These are phyloP conservation scores for Starmerella powellii DNA, from an alignment of 805 yeast genomes.

Conservation along the genomic window DNA sequence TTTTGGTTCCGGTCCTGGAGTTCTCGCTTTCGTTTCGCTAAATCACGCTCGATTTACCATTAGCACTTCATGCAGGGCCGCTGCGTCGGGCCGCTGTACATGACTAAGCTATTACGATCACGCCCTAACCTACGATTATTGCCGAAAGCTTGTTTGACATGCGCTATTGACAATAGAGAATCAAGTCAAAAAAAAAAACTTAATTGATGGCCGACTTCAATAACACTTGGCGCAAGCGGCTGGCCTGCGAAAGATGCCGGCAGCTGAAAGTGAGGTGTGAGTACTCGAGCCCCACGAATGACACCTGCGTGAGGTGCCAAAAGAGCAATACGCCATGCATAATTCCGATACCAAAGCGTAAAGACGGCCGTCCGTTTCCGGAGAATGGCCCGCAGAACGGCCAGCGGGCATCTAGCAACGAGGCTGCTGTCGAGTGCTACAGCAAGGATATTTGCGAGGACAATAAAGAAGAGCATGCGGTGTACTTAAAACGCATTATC, in stretches of 20 bases:
- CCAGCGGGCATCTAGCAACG: not conserved
- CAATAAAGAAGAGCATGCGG: slow-evolving; percentile 14
- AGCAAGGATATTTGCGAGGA: not conserved
- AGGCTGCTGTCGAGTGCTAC: not conserved
- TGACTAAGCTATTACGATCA: no score
- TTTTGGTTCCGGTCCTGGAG: no score
- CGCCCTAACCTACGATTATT: no score
- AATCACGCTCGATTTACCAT: no score
- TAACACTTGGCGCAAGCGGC: slow-evolving; percentile 23
- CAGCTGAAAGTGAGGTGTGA: slow-evolving; percentile 26
- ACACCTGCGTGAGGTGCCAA: slow-evolving; percentile 22
- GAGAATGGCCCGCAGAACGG: not conserved
- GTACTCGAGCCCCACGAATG: slow-evolving; percentile 22
- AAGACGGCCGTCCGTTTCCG: not conserved
- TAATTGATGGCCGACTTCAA: slow-evolving; percentile 6
- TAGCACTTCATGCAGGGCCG: no score
- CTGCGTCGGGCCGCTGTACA: no score
- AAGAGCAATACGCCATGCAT: slow-evolving; percentile 17
- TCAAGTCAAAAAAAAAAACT: not conserved
- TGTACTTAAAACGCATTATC: slow-evolving; percentile 18
- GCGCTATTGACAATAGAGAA: no score
- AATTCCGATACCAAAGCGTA: slow-evolving; percentile 8
- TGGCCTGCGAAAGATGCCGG: slow-evolving; percentile 25
- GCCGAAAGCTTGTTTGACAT: no score
- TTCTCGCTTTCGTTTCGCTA: no score